Evolutionary conservation across 139 green algal species (phyloP), one percentile per base, ranked within the genome.

Genomic region (Tetraselmis chui): DNA sequence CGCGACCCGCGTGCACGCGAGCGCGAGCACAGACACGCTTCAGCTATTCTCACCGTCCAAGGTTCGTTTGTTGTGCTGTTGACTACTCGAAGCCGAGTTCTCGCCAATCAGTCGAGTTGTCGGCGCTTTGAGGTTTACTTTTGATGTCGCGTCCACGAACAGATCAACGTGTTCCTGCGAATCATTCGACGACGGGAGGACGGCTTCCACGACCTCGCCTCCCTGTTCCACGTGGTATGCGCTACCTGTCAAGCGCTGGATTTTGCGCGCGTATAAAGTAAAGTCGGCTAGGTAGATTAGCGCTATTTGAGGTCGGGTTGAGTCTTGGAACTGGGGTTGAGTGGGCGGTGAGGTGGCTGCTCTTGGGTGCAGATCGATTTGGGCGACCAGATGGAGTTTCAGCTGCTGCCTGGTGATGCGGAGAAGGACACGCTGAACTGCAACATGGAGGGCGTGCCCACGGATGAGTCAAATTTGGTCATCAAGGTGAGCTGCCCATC

Each of bases 151-250:
- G 11, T 75, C n/a, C n/a, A n/a, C n/a, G n/a, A 27, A 30, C 89
- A 97, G 92, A 93, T 99, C 83, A 99, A 99, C 83, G 80, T 99
- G 0, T 99, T 99, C 83, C 86, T 99, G 75, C 85, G 96, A 0
- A 86, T 99, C 2, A 85, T 95, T 11, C 76, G 89, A 1, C 85
- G 94, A 18, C 85, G 97, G 0, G 90, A 95, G n/a, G 97, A 99
- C 83, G 97, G 97, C 5, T 99, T 93, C 83, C 97, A 99, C 85
- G 96, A 99, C 81, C 86, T 99, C 76, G 97, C 97, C 5, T 98
- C 93, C 1, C 89, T 99, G 0, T 99, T 99, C 83, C 96, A 99
- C 80, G 94, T 96, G 77, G n/a, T n/a, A n/a, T n/a, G n/a, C n/a
- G n/a, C n/a, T n/a, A n/a, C n/a, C n/a, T n/a, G n/a, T n/a, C n/a